Evolutionary conservation across 192 early-diverging fungal species (phyloP).

Genomic region (Gigaspora rosea): DNA sequence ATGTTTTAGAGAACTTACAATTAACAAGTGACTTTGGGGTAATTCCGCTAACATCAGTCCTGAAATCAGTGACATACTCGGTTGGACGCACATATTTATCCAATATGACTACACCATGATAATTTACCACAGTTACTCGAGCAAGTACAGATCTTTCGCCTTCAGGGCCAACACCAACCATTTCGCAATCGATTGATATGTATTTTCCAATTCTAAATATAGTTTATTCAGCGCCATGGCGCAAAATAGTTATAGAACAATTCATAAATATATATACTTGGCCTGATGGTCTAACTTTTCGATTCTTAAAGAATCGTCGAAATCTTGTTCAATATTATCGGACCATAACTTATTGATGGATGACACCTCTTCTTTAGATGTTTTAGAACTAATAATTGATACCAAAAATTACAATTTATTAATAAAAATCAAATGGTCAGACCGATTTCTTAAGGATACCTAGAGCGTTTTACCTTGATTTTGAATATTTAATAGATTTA

Average conservation of each 20-base stretch:
- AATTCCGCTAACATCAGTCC: constrained; percentile 91
- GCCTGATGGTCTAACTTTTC: not conserved
- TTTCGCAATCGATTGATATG: constrained; percentile 98
- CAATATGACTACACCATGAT: constrained; percentile 79
- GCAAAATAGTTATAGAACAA: not conserved
- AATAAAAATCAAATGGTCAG: not conserved
- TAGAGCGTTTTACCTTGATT: not conserved
- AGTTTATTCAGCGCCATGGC: not conserved
- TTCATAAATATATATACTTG: not conserved
- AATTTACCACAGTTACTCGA: constrained; percentile 93
- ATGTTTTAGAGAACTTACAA: not conserved
- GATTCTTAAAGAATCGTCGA: too few species aligned
- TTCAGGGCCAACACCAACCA: constrained; percentile 92
- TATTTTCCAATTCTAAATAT: constrained; percentile 71
- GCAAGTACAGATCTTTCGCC: constrained; percentile 86
- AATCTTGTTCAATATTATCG: not conserved
- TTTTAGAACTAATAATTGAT: not conserved
- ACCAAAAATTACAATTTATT: not conserved
- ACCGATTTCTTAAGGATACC: not conserved
- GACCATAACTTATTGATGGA: not conserved
- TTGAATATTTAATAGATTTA: not conserved
- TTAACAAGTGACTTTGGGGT: constrained; percentile 66
- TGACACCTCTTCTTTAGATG: not conserved
- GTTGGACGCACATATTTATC: constrained; percentile 84
- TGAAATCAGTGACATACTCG: constrained; percentile 89